phyloP scores from a whole-genome alignment of 2,329 filamentous ascomycete genomes.

The Emergomyces pasteurianus region DNA sequence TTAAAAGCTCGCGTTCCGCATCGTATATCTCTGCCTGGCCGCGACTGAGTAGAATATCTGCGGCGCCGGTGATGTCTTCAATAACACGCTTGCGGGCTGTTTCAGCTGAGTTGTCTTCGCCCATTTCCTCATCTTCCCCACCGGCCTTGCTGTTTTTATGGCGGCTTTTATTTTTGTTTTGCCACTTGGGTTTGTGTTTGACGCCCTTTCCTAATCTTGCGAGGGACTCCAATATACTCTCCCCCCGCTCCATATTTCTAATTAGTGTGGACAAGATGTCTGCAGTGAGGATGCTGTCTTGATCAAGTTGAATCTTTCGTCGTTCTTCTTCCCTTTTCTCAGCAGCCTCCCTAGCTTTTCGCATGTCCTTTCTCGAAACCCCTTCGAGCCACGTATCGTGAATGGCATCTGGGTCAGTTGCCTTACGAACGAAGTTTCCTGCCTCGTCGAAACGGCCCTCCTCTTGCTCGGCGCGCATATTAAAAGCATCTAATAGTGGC shows the following conservation, averaged over 20 bases:
- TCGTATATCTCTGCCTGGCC: constrained; percentile 90
- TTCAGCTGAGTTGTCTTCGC: constrained; percentile 58
- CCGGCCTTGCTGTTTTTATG: constrained; percentile 24
- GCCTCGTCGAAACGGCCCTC: constrained; percentile 84
- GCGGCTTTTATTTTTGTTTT: constrained; percentile 39
- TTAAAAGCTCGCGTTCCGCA: constrained; percentile 67
- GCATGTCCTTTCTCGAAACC: constrained; percentile 87
- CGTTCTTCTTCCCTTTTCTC: constrained; percentile 72
- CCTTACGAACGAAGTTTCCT: constrained; percentile 86
- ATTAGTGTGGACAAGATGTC: constrained; percentile 68
- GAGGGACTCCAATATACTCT: constrained; percentile 80
- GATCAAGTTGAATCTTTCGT: constrained; percentile 55
- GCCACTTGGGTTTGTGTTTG: constrained; percentile 47
- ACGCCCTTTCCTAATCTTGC: constrained; percentile 63
- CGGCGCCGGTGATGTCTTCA: constrained; percentile 73
- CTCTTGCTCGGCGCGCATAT: constrained; percentile 79
- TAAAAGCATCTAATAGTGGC: constrained; percentile 91
- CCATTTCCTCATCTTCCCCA: constrained; percentile 56
- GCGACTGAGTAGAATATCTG: constrained; percentile 71
- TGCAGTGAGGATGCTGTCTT: constrained; percentile 61
- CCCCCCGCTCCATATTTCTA: constrained; percentile 58
- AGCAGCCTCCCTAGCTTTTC: constrained; percentile 71
- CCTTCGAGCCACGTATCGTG: constrained; percentile 92
- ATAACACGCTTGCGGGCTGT: constrained; percentile 59
- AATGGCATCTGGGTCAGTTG: constrained; percentile 72